Evolutionary conservation across 2,329 filamentous ascomycete genomes (phyloP).

Genomic region (Calonectria pseudoreteaudii): DNA sequence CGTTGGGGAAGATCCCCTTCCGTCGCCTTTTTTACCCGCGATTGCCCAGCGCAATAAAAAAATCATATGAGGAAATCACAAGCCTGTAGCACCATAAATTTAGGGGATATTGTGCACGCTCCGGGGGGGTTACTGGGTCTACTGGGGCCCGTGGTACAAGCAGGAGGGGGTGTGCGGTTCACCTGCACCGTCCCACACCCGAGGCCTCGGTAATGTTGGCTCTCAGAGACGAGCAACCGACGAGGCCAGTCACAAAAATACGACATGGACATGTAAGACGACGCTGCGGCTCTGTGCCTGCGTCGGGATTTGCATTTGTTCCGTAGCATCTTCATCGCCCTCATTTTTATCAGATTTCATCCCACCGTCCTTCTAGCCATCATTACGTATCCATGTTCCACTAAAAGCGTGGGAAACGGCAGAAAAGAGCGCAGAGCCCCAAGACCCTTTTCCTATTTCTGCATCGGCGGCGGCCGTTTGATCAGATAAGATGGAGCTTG

Average conservation of each 20-base stretch:
- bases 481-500: slow-evolving; percentile 9
- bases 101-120: background rate
- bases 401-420: slow-evolving; percentile 6
- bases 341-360: slow-evolving; percentile 19
- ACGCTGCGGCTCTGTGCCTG: slow-evolving; percentile 10
- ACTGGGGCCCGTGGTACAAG: background rate
- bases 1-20: background rate
- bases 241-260: background rate
- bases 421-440: slow-evolving; percentile 4
- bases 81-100: background rate
- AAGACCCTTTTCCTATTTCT: slow-evolving; percentile 2
- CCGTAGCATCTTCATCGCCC: background rate
- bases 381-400: slow-evolving; percentile 16
- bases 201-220: slow-evolving; percentile 18
- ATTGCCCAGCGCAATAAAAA: background rate
- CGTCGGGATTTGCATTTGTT: background rate
- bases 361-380: slow-evolving; percentile 13
- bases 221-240: background rate
- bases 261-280: background rate
- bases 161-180: background rate
- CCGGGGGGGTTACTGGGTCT: background rate
- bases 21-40: background rate
- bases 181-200: background rate
- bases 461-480: slow-evolving; percentile 7
- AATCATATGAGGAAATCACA: background rate